Base-by-base conservation (phyloP, 2,329 filamentous ascomycete species). In the Thelonectria blattea region DNA sequence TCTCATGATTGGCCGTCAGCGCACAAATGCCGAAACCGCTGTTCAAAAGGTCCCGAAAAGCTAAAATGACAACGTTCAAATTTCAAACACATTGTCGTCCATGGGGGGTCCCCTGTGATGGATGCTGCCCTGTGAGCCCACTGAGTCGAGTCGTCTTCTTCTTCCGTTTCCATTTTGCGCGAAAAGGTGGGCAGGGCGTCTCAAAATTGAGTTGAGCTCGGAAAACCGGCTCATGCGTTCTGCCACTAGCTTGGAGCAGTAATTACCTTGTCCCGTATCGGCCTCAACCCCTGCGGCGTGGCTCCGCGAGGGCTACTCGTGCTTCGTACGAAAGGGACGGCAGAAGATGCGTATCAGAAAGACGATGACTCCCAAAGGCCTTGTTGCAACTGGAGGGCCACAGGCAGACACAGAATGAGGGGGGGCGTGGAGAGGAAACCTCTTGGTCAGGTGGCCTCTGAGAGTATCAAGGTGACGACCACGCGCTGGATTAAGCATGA, bases 401-500 rank as follows among this genome's bases (percentile, higher is more conserved):
- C 8, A 2, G 5, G 27, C 34, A 37, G 34, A 37, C 6, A 37
- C 34, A 37, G 32, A 34, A 34, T 8, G 15, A 12, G 11, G 3
- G 11, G 34, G 34, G 24, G 32, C 20, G 22, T n/a, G 39, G 11
- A 27, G 22, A 7, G 24, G 22, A 47, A 34, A 22, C 17, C 12
- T 37, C 52, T 60, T 63, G 61, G 58, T 66, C 65, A 68, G 67
- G 63, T 62, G 66, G 41, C 18, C 52, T 51, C 61, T 27, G 43
- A 56, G 61, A 15, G 37, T 30, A 22, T 65, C 49, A 65, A 65
- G 60, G 60, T 52, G 58, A 62, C 45, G 52, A 59, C 64, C 53
- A 65, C 60, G 69, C 62, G 69, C 68, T 73, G 65, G 72, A 79
- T 80, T 80, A 80, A 80, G 78, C 78, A 80, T 80, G 78, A 79